These are phyloP conservation scores for Beauveria australis DNA, from an alignment of 2,329 filamentous ascomycete species.

Conservation along the genomic window DNA sequence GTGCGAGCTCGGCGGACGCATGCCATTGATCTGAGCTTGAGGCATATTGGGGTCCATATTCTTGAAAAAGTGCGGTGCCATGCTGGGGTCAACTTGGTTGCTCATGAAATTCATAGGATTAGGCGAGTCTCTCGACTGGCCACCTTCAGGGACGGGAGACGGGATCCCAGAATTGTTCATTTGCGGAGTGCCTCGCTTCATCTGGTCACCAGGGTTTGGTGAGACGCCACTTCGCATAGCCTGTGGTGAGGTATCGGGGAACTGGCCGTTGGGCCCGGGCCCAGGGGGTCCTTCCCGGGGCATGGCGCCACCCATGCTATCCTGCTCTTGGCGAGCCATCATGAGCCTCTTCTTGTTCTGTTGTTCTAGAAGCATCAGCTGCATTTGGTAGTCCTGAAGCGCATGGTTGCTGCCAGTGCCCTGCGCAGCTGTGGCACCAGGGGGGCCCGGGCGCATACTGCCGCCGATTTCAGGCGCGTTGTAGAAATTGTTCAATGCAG, in stretches of 20 bases:
- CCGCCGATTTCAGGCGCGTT: slow-evolving; percentile 53
- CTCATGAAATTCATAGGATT: slow-evolving; percentile 57
- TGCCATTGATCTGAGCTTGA: slow-evolving; percentile 52
- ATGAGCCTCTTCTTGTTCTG: slow-evolving; percentile 81
- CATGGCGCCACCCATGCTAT: slow-evolving; percentile 40
- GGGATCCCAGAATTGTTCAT: slow-evolving; percentile 62
- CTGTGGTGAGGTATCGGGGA: slow-evolving; percentile 63
- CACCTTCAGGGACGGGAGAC: slow-evolving; percentile 62
- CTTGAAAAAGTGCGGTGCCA: slow-evolving; percentile 53
- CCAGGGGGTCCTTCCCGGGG: slow-evolving; percentile 44
- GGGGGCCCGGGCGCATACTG: slow-evolving; percentile 49
- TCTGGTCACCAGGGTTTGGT: slow-evolving; percentile 69
- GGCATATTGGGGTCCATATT: slow-evolving; percentile 47
- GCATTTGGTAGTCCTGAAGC: slow-evolving; percentile 83
- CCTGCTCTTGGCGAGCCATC: slow-evolving; percentile 76
- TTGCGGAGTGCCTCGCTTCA: slow-evolving; percentile 70
- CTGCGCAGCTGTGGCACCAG: slow-evolving; percentile 34
- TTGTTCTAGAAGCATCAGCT: slow-evolving; percentile 77
- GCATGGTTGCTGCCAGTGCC: slow-evolving; percentile 62
- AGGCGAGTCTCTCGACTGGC: slow-evolving; percentile 58
- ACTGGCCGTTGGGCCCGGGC: slow-evolving; percentile 53
- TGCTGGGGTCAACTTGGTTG: slow-evolving; percentile 53
- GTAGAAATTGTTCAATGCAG: slow-evolving; percentile 50
- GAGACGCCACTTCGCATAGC: slow-evolving; percentile 62
- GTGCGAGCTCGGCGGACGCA: slow-evolving; percentile 63